Evolutionary conservation across 2,329 filamentous ascomycete species (phyloP), one percentile per base, ranked within the genome.

Genomic region (Exserohilum turcica): DNA sequence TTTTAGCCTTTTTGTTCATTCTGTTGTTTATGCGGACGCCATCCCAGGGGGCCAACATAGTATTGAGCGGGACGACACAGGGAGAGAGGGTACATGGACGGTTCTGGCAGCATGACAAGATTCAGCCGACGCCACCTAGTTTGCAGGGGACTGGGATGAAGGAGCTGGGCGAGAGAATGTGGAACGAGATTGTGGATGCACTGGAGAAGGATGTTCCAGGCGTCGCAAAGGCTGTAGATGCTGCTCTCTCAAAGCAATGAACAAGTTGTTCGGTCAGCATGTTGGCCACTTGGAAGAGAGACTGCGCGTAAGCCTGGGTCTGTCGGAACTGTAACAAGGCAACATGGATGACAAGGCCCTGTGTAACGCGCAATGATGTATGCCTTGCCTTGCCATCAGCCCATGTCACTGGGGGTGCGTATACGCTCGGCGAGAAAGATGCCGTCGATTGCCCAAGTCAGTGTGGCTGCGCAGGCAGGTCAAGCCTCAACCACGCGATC

Each of bases 51-150:
- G 64, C 71, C 3, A 62, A 74, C 40, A 52, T 59, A 16, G 49
- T 72, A n/a, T 54, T 75, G 21, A 74, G 72, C 36, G 73, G 66
- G 6, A 69, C 71, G 1, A 65, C 59, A 2, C 63, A 72, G 37
- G 73, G 73, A 6, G 70, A 74, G 52, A 59, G 54, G 18, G 57
- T 63, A 1, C 71, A 75, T 45, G 72, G 69, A 6, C 60, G 67
- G 9, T 76, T 75, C 40, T 76, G 72, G 71, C 62, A 72, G 44
- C 57, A 68, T 32, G 72, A 75, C 43, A 50, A 58, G 42, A 59
- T 75, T 6, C 61, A 68, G 50, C 68, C 72, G 9, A 43, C 67
- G n/a, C 55, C 65, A 15, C 60, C 63, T 15, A 64, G 64, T 51
- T 37, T 76, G 29, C 51, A 60, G 10, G 73, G 72, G 5, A 54